Base-by-base conservation (phyloP, 306 rosid genomes). In the Pyrus communis region DNA sequence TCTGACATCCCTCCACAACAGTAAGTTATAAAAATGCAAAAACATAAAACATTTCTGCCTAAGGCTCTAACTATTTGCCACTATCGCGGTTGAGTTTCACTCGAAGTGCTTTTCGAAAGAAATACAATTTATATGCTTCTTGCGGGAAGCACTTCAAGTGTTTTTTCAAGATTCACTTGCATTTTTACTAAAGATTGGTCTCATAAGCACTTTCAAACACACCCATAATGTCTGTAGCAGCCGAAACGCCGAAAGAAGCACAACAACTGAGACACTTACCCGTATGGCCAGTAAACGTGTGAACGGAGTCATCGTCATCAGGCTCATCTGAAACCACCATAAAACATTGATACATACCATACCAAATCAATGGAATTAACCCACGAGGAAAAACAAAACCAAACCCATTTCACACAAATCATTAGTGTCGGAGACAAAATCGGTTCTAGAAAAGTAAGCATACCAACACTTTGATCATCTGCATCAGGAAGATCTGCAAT, bases 291-390 rank as follows among this genome's bases (percentile, higher is more conserved):
- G 96, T 90, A 82, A 92, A 95, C 42, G 66, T 85, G 79, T 95
- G 97, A 51, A 84, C 52, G 19, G 94, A 88, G 82, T 92, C 93
- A 82, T 90, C 95, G 82, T 92, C 93, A 82, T 90, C 95, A 11
- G 55, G 75, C 75, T 85, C 97, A 69, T 90, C 98, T 89, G 91
- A 66, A 88, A 67, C 49, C 3, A 82, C 27, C 43, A 62, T 30
- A 69, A 68, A 83, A 6, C 31, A 38, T 35, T 35, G 9, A 83
- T 17, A 83, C 61, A 33, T 15, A 75, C 18, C 54, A 69, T 14
- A 68, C 73, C 59, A 70, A 15, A 63, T 31, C 69, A 33, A 67
- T 77, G 45, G 17, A 57, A 55, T 40, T 7, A 11, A 61, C 5
- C 27, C 14, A 51, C 19, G 3, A 21, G 17, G 14, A 33, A 2